Evolutionary conservation across 306 rosid species (phyloP).

Genomic region (Crataegus laevigata): DNA sequence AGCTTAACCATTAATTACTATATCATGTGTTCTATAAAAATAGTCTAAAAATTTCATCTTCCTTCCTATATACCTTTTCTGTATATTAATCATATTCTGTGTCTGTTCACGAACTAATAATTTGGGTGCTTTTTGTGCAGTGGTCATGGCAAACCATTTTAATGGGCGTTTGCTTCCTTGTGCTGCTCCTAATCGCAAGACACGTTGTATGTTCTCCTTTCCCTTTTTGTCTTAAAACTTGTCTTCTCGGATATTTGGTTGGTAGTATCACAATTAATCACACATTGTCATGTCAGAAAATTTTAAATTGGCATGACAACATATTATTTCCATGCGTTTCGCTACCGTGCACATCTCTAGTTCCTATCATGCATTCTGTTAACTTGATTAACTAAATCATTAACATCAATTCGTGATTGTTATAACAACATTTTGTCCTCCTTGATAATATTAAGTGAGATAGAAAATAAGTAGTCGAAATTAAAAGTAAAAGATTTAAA

Average conservation of each 20-base stretch:
- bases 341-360: fast-evolving
- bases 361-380: neutral
- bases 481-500: too few relatives aligned
- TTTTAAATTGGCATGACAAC: too few relatives aligned
- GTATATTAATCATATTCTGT: neutral
- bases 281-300: too few relatives aligned
- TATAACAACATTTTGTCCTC: neutral
- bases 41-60: too few relatives aligned
- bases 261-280: too few relatives aligned
- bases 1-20: too few relatives aligned
- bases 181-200: conserved; percentile 62
- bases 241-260: too few relatives aligned
- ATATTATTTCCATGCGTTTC: fast-evolving
- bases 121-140: conserved; percentile 37
- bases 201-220: conserved; percentile 53
- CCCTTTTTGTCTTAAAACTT: neutral
- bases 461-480: fast-evolving
- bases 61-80: too few relatives aligned
- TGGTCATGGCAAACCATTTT: conserved; percentile 97
- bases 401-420: neutral
- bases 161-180: conserved; percentile 84
- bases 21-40: too few relatives aligned
- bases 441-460: neutral
- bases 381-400: neutral
- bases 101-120: neutral